phyloP scores from a whole-genome alignment of 2,329 filamentous ascomycete genomes.

The Pestalotiopsis sp. region DNA sequence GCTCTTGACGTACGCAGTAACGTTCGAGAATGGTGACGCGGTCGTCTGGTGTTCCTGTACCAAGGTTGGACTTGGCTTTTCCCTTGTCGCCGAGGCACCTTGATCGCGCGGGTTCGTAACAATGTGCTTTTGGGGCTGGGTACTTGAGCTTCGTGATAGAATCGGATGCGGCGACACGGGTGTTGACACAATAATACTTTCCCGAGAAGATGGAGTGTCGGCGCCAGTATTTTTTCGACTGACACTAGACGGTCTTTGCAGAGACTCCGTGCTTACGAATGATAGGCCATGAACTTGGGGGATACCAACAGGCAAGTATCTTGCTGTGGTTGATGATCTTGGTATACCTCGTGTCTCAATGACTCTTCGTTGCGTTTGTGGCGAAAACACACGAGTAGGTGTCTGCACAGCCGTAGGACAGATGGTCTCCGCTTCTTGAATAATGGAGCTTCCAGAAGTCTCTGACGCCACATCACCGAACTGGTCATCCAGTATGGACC shows the following conservation, averaged over 20 bases:
- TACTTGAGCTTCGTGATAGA: background rate
- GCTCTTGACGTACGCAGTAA: slow-evolving; percentile 18
- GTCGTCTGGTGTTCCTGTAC: too few species aligned
- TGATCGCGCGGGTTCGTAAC: background rate
- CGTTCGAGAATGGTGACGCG: background rate
- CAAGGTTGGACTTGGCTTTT: background rate
- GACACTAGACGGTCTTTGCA: slow-evolving; percentile 36
- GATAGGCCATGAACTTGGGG: slow-evolving; percentile 23
- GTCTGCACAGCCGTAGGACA: slow-evolving; percentile 18
- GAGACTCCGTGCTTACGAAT: slow-evolving; percentile 38
- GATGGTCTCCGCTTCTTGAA: slow-evolving; percentile 9
- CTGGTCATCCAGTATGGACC: slow-evolving; percentile 27
- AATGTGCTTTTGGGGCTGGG: background rate
- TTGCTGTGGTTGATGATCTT: slow-evolving; percentile 6
- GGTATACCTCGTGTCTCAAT: background rate
- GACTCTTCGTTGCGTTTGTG: background rate
- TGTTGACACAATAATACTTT: background rate
- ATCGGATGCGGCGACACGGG: background rate
- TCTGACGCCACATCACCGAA: slow-evolving; percentile 17
- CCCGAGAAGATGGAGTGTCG: background rate
- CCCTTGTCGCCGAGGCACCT: too few species aligned
- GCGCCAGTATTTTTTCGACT: background rate
- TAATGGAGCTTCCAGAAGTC: background rate
- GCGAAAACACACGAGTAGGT: background rate
- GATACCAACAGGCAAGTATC: slow-evolving; percentile 7